Conservation (phyloP, 2,329 filamentous ascomycete genomes). For the Xylaria hypoxylon region DNA sequence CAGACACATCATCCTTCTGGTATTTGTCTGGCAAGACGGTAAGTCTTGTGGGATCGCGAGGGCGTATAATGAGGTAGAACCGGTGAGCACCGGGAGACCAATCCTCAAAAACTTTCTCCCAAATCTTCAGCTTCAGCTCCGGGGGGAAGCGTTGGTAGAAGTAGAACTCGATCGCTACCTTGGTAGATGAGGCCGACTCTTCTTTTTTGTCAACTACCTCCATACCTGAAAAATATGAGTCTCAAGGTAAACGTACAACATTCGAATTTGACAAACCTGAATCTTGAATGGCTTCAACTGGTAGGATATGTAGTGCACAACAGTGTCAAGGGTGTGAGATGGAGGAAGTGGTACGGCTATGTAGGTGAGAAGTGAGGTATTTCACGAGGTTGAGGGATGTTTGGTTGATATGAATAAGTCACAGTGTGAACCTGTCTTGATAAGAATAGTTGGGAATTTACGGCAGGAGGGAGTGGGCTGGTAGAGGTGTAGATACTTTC, state of each 20-base stretch:
- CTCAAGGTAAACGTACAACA: no score
- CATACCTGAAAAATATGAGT: not conserved
- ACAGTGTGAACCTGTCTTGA: not conserved
- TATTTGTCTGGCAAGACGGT: not conserved
- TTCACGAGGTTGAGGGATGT: not conserved
- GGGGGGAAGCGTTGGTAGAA: conserved; percentile 37
- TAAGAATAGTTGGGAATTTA: not conserved
- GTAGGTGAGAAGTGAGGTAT: not conserved
- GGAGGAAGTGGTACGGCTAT: not conserved
- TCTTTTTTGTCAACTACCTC: not conserved
- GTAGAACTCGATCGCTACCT: conserved; percentile 1
- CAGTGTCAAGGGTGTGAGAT: not conserved
- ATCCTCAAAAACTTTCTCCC: conserved; percentile 26
- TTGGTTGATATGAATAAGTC: not conserved
- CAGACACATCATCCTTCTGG: conserved; percentile 30
- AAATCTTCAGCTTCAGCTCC: conserved; percentile 46
- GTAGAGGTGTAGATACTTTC: no score
- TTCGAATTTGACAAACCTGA: not conserved
- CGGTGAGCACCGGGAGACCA: conserved; percentile 38
- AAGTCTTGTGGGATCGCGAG: not conserved
- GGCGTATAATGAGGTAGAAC: conserved; percentile 33
- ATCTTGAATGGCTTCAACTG: not conserved
- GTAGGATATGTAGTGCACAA: not conserved
- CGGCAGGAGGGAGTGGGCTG: not conserved
- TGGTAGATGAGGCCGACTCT: not conserved